phyloP scores from a whole-genome alignment of 257 asterid genomes.

The Schizonepeta tenuifolia region DNA sequence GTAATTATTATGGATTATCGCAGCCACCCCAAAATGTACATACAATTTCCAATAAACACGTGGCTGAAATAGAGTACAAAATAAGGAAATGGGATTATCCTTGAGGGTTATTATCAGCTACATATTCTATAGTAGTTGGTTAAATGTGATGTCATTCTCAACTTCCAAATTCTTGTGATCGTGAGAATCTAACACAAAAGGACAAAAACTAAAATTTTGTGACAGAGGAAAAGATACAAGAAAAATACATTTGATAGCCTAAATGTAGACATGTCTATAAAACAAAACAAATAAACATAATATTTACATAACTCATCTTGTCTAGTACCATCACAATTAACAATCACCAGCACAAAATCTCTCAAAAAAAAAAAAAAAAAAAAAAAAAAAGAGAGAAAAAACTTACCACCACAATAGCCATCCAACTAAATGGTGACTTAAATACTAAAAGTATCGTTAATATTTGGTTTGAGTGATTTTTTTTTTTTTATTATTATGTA shows the following conservation, averaged over 20 bases:
- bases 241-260: conserved; percentile 3
- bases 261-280: background rate
- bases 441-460: too few relatives aligned
- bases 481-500: too few relatives aligned
- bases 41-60: background rate
- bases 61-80: background rate
- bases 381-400: too few relatives aligned
- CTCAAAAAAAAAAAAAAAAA: too few relatives aligned
- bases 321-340: background rate
- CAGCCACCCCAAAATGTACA: too few relatives aligned
- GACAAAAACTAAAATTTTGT: background rate
- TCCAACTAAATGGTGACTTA: background rate
- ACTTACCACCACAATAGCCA: background rate
- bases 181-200: background rate
- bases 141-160: conserved; percentile 22
- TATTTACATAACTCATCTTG: background rate
- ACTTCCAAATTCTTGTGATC: conserved; percentile 12
- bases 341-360: too few relatives aligned
- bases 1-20: too few relatives aligned
- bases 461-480: background rate
- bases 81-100: background rate
- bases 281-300: background rate
- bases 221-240: background rate
- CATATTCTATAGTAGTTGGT: conserved; percentile 7
- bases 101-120: conserved; percentile 5